Conservation (phyloP, 2,329 filamentous ascomycete genomes). For the Zymoseptoria ardabiliae region DNA sequence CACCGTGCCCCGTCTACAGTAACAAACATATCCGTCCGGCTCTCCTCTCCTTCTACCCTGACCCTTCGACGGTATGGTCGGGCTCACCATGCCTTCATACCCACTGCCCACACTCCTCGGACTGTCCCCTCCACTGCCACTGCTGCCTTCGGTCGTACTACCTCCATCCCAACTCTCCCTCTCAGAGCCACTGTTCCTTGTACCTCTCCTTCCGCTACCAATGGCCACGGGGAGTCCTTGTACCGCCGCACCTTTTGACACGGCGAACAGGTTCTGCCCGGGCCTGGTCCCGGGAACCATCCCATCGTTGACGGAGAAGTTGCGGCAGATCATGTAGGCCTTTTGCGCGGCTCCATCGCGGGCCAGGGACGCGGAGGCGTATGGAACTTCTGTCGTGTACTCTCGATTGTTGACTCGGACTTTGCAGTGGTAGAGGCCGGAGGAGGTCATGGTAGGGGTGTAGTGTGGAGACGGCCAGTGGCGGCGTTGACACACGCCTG, state of each 20-base stretch:
- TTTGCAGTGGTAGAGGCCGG: slow-evolving; percentile 71
- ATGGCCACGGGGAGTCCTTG: slow-evolving; percentile 59
- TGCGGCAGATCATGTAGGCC: slow-evolving; percentile 94
- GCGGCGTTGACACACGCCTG: slow-evolving; percentile 88
- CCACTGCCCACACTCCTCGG: slow-evolving; percentile 43
- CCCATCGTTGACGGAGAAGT: slow-evolving; percentile 94
- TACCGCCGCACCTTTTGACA: slow-evolving; percentile 33
- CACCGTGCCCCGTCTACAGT: slow-evolving; percentile 32
- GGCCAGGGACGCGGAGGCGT: slow-evolving; percentile 73
- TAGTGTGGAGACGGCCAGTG: slow-evolving; percentile 89
- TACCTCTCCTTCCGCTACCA: slow-evolving; percentile 50
- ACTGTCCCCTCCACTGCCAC: slow-evolving; percentile 45
- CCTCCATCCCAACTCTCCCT: slow-evolving; percentile 41
- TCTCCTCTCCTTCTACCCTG: slow-evolving; percentile 1
- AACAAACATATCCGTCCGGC: slow-evolving; percentile 22
- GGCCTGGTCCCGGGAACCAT: slow-evolving; percentile 60
- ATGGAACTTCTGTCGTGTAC: slow-evolving; percentile 84
- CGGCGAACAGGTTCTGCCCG: slow-evolving; percentile 36
- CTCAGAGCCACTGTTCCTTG: slow-evolving; percentile 32
- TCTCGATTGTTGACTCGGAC: slow-evolving; percentile 94
- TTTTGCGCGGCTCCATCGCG: slow-evolving; percentile 92
- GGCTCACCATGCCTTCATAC: slow-evolving; percentile 30
- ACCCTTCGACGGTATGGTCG: slow-evolving; percentile 10
- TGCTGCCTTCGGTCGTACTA: slow-evolving; percentile 36
- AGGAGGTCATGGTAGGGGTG: slow-evolving; percentile 66